Evolutionary conservation across 2,329 filamentous ascomycete species (phyloP).

Genomic region (Pseudocercospora fuligena): DNA sequence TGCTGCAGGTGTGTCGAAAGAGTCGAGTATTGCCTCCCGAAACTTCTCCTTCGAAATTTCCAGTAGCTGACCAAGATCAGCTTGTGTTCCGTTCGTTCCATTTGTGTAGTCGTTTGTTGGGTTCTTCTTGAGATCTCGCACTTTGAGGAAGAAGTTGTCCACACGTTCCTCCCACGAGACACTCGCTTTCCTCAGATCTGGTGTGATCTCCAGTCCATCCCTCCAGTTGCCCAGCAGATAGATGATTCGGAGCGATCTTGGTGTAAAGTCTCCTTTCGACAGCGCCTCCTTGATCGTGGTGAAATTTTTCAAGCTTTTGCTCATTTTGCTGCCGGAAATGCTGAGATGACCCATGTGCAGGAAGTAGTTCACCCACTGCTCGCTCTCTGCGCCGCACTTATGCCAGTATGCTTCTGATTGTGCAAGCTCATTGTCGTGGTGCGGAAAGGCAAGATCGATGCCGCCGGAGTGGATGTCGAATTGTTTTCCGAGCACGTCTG

Average conservation of each 20-base stretch:
- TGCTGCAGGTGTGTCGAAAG: conserved; percentile 81
- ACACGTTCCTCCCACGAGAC: conserved; percentile 80
- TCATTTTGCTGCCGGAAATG: conserved; percentile 93
- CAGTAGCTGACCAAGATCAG: conserved; percentile 52
- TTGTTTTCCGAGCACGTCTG: conserved; percentile 77
- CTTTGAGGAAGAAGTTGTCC: conserved; percentile 70
- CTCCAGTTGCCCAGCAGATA: conserved; percentile 90
- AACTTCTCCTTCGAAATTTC: conserved; percentile 61
- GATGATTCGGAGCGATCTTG: conserved; percentile 79
- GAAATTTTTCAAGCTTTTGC: conserved; percentile 94
- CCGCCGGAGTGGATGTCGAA: conserved; percentile 96
- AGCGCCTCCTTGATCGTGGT: conserved; percentile 88
- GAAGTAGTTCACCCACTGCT: conserved; percentile 93
- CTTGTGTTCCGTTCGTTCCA: conserved; percentile 39
- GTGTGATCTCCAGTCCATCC: conserved; percentile 85
- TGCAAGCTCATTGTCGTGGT: conserved; percentile 90
- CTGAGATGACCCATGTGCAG: conserved; percentile 91
- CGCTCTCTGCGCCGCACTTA: conserved; percentile 44
- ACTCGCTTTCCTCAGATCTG: conserved; percentile 70
- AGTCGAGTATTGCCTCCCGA: conserved; percentile 74
- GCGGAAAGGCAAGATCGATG: conserved; percentile 87
- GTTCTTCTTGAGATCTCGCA: conserved; percentile 52
- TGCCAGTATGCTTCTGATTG: conserved; percentile 86
- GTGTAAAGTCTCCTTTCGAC: conserved; percentile 69
- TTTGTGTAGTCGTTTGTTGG: conserved; percentile 26